A percentile compares a stretch with the other conserved stretches of the same genome.
Conservation (phyloP, 2,329 filamentous ascomycete genomes). For the Penicillium sp. region DNA sequence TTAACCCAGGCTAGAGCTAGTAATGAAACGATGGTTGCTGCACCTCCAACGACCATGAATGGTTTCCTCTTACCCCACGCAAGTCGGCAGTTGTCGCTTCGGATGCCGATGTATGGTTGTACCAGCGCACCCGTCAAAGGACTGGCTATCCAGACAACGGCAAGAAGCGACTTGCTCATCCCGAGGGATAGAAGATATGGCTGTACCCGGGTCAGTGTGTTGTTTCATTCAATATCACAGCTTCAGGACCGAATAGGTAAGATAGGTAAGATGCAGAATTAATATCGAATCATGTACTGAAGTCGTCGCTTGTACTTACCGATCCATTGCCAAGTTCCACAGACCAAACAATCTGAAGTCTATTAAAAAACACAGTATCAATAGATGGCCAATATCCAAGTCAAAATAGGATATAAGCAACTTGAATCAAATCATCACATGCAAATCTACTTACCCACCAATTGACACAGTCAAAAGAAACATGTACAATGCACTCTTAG, state of each 20-base stretch:
- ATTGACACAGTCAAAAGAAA: conserved; percentile 82
- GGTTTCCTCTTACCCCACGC: conserved; percentile 76
- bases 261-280: background rate
- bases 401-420: background rate
- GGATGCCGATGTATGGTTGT: conserved; percentile 78
- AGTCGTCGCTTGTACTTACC: conserved; percentile 38
- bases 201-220: conserved; percentile 19
- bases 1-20: conserved; percentile 71
- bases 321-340: conserved; percentile 93
- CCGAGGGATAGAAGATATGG: conserved; percentile 77
- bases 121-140: conserved; percentile 75
- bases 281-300: background rate
- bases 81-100: conserved; percentile 73
- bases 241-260: background rate
- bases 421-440: background rate
- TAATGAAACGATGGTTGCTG: conserved; percentile 65
- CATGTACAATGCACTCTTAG: conserved; percentile 82
- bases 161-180: conserved; percentile 77
- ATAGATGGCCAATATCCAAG: background rate
- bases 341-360: conserved; percentile 91
- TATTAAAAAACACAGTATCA: conserved; percentile 26
- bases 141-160: conserved; percentile 80
- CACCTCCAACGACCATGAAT: conserved; percentile 71
- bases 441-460: conserved; percentile 56
- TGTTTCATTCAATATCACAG: background rate